Base-by-base conservation (phyloP, 208 protist species). In the Wallacemonas rigidus region DNA sequence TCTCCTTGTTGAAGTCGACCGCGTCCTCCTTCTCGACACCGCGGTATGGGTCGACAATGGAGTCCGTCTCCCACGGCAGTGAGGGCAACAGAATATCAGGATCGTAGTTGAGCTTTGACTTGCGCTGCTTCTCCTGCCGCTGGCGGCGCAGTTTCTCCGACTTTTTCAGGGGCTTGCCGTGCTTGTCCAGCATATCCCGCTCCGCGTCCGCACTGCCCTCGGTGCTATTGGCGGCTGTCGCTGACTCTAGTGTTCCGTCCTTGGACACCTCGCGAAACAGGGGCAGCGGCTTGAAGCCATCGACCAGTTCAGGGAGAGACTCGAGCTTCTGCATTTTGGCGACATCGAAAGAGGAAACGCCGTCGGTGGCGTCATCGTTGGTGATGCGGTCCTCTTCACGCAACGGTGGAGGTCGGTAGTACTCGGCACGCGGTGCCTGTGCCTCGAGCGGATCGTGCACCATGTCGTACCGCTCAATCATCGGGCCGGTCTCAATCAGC, bases 21-120 rank as follows among this genome's bases (percentile, higher is more conserved):
- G 79, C 82, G 39, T 91, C 85, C 38, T 73, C 80, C 11, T 76
- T 71, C 38, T 81, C 85, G 15, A 94, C 81, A 1, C 89, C 91
- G 53, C 91, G 85, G 69, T 96, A 93, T 40, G 91, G 87, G 72
- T 96, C 91, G 2, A 91, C 82, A 48, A 96, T 81, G 17, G 91
- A 92, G 70, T 94, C 91, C 12, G 83, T 88, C 73, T 96, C 91
- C 91, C 91, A 96, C 65, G 91, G 91, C 55, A 96, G 75, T 26
- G 85, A 82, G 14, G 91, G 89, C 39, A 96, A 86, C 44, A 96
- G 64, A 71, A 94, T 89, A 69, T 96, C 89, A 1, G 79, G 75
- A 69, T 96, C 89, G 71, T 91, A 93, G 56, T 89, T 75, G 53
- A 93, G 71, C 70, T 94, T 94, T 14, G 80, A 80, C 72, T 92